Conservation (phyloP, 441 rosid species). For the Rhodomyrtus psidioides region DNA sequence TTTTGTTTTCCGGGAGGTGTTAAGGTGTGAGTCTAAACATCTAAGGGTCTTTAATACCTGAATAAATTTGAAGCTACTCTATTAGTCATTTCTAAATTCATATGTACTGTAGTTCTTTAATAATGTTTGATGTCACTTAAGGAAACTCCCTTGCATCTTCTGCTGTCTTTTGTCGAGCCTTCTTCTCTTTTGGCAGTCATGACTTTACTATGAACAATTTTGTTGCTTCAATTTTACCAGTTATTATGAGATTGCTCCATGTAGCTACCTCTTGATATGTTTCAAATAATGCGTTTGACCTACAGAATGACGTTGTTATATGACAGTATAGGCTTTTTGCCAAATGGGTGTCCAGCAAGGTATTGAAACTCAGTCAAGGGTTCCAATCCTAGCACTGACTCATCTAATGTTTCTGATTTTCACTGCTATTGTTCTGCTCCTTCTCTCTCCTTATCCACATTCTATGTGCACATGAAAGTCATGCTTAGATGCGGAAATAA, state of each 20-base stretch:
- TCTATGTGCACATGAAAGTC: neutral
- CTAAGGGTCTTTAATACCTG: neutral
- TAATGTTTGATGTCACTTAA: neutral
- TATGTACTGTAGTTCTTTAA: neutral
- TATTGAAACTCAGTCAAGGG: neutral
- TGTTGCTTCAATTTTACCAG: neutral
- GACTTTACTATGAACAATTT: neutral
- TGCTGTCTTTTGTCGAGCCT: neutral
- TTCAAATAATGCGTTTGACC: neutral
- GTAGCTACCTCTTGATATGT: neutral
- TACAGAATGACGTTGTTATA: neutral
- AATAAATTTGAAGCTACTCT: neutral
- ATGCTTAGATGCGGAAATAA: neutral
- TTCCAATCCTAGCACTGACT: neutral
- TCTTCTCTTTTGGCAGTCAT: neutral
- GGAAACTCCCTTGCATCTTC: neutral
- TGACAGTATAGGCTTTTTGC: neutral
- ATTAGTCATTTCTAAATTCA: neutral
- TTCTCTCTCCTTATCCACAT: neutral
- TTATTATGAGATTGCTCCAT: neutral
- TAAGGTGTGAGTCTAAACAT: constrained; percentile 42
- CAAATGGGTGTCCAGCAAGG: neutral
- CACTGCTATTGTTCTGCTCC: neutral
- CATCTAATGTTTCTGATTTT: neutral
- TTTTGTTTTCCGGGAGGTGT: constrained; percentile 96